Conservation (phyloP, 1,139 yeast species). For the Taphrina betulina region DNA sequence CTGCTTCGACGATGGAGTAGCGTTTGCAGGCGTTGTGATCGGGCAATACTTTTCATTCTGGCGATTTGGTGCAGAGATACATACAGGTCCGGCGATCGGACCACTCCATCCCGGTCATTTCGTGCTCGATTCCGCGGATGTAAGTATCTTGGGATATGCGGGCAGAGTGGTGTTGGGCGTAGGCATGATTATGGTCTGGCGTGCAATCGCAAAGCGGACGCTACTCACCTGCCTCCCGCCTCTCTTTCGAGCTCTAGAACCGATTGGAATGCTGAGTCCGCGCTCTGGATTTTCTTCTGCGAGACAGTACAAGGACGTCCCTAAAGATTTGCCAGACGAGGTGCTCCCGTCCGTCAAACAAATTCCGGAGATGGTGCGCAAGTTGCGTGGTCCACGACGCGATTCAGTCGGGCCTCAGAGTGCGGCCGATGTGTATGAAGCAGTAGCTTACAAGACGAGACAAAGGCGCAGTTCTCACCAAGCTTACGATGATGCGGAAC, state of each 20-base stretch:
- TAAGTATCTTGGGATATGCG: not conserved
- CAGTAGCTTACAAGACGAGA: conserved; percentile 42
- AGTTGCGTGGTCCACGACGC: conserved; percentile 42
- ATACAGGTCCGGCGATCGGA: not conserved
- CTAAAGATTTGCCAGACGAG: conserved; percentile 43
- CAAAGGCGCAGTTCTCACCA: conserved; percentile 26
- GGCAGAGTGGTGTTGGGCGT: conserved; percentile 52
- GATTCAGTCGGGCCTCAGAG: conserved; percentile 51
- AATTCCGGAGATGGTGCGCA: conserved; percentile 42
- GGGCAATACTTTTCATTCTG: conserved; percentile 50
- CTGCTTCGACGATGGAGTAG: conserved; percentile 92
- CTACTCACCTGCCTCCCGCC: conserved; percentile 52
- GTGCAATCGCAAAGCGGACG: conserved; percentile 61
- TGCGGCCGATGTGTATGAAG: conserved; percentile 49
- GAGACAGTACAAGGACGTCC: conserved; percentile 45
- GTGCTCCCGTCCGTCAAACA: conserved; percentile 44
- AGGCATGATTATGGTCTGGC: conserved; percentile 64
- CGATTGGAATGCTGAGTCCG: conserved; percentile 47
- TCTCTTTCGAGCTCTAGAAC: conserved; percentile 44
- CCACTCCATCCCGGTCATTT: conserved; percentile 27
- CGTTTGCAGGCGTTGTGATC: conserved; percentile 82
- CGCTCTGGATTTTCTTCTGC: conserved; percentile 47
- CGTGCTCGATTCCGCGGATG: conserved; percentile 9
- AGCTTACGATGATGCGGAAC: conserved; percentile 32
- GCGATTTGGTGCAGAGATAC: conserved; percentile 20